Evolutionary conservation across 345 rosid species (phyloP).

Genomic region (Brassica nigra): DNA sequence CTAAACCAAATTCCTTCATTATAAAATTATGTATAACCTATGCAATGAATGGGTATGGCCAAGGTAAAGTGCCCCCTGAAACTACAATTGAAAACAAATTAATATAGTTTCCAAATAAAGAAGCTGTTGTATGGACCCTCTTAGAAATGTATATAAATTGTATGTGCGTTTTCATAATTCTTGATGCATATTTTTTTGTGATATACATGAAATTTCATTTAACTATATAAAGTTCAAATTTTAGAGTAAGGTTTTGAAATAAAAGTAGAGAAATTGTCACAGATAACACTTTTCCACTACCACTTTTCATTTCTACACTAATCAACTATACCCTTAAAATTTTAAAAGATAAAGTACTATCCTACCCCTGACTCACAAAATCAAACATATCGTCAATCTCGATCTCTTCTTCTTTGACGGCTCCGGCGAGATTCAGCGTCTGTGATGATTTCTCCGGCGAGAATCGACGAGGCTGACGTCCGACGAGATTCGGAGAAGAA

Average conservation of each 20-base stretch:
- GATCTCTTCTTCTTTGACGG: too few relatives aligned
- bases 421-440: too few relatives aligned
- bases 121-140: constrained; percentile 36
- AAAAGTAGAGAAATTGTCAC: too few relatives aligned
- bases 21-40: constrained; percentile 7
- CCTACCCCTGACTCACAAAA: too few relatives aligned
- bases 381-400: too few relatives aligned
- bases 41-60: not conserved
- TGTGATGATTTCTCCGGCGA: too few relatives aligned
- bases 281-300: too few relatives aligned
- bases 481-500: too few relatives aligned
- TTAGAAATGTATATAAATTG: not conserved
- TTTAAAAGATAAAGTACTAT: too few relatives aligned
- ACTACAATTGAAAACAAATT: constrained; percentile 6
- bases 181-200: constrained; percentile 13
- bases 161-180: constrained; percentile 9
- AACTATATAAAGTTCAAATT: constrained; percentile 22
- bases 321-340: too few relatives aligned
- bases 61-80: constrained; percentile 22
- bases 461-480: too few relatives aligned
- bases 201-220: constrained; percentile 27
- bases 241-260: constrained; percentile 24
- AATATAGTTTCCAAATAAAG: constrained; percentile 31
- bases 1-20: not conserved
- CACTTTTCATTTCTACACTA: too few relatives aligned